Conservation (phyloP, 495 filamentous ascomycete species). For the Hypoxylon cercidicola region DNA sequence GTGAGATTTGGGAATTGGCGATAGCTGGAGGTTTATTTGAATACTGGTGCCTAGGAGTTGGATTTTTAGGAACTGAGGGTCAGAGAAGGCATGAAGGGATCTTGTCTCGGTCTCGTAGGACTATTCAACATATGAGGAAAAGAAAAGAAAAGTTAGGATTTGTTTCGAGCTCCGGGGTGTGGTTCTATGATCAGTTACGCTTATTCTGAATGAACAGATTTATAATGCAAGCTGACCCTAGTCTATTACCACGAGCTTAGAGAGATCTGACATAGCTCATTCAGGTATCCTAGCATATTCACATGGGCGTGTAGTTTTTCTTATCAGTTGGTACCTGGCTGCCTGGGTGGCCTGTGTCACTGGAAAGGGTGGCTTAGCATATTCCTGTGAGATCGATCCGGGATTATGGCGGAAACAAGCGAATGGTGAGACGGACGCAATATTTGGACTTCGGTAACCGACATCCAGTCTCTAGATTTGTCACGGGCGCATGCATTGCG, state of each 20-base stretch:
- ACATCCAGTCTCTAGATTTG: conserved; percentile 23
- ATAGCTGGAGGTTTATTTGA: too few species aligned
- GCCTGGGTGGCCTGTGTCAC: conserved; percentile 12
- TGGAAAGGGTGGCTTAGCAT: conserved; percentile 12
- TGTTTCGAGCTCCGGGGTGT: too few species aligned
- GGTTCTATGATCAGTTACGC: background rate
- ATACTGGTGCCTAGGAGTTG: too few species aligned
- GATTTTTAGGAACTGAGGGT: too few species aligned
- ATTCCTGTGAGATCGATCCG: background rate
- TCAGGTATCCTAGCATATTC: conserved; percentile 3
- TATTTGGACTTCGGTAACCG: conserved; percentile 15
- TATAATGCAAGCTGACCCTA: background rate
- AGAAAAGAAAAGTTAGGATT: too few species aligned
- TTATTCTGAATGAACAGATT: too few species aligned
- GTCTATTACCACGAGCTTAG: background rate
- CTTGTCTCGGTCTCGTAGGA: too few species aligned
- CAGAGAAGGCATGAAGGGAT: too few species aligned
- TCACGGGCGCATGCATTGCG: conserved; percentile 20
- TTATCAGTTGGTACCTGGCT: background rate
- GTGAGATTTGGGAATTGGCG: too few species aligned
- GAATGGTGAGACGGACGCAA: conserved; percentile 22
- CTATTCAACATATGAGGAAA: too few species aligned
- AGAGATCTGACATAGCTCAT: background rate
- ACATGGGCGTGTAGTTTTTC: background rate
- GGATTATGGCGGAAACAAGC: conserved; percentile 12